Base-by-base conservation (phyloP, 2,329 filamentous ascomycete species). In the Apiospora phragmitis region DNA sequence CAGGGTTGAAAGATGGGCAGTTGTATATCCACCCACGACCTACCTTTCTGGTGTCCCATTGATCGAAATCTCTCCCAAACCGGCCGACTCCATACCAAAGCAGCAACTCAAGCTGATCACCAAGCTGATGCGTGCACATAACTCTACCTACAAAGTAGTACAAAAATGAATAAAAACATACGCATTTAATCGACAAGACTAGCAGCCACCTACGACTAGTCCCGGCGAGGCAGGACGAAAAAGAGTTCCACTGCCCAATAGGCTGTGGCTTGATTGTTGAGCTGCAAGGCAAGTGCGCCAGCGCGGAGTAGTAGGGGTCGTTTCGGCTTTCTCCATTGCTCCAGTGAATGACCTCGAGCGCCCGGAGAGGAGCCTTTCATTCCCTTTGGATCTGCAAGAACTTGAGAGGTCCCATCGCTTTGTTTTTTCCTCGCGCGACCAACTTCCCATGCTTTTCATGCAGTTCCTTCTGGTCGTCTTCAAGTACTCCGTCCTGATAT, bases 311-410 rank as follows among this genome's bases (percentile, higher is more conserved):
- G 65, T 68, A 70, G 69, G 65, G 68, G 68, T 65, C 66, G 62
- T 62, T 68, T 73, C 72, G 70, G 74, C 70, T 72, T 73, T 68
- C 70, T 73, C 74, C 70, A 74, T 72, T 73, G 68, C 70, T 73
- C 74, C 70, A 74, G 74, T 73, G 72, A 76, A 76, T 76, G 69
- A 68, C 59, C 62, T 67, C 71, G 66, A 66, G 71, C 67, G 69
- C 68, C 70, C 69, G 70, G 65, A 67, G 65, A 67, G 65, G 55
- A 62, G 55, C 55, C 35, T 38, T 62, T 62, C 73, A 72, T 75
- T 74, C 74, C 68, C 71, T 72, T 38, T 62, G 32, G 55, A 62
- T 62, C 55, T 62, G 55, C 55, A 62, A 62, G 55, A 62, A 62
- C 55, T 62, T 21, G 55, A 62, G 55, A 62, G 55, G 55, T 47